These are phyloP conservation scores for Jaltomata sinuosa DNA, from an alignment of 257 asterid species.

Conservation along the genomic window DNA sequence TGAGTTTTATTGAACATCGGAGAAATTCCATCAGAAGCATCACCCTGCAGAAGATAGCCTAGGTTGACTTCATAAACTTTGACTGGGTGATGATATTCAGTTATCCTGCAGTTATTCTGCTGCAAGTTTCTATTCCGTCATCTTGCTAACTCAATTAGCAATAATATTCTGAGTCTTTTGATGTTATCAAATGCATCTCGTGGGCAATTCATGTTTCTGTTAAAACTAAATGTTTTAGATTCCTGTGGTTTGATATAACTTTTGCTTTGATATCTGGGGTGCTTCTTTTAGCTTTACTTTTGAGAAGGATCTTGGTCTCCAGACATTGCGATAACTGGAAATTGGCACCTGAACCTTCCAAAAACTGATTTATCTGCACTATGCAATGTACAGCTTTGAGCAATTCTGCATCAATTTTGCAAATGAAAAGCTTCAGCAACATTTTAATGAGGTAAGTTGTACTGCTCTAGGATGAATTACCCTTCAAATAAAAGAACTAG, in stretches of 20 bases:
- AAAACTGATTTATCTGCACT: conserved; percentile 2
- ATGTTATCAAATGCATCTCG: not conserved
- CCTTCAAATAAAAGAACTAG: not conserved
- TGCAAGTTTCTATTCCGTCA: not conserved
- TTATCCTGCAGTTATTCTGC: not conserved
- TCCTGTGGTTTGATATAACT: not conserved
- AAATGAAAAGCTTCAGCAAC: conserved; percentile 98
- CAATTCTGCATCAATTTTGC: conserved; percentile 99
- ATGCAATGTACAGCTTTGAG: conserved; percentile 63
- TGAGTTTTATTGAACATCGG: no score
- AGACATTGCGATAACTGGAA: not conserved
- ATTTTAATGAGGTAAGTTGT: conserved; percentile 82
- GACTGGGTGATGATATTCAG: not conserved
- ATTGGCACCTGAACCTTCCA: not conserved
- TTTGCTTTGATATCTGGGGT: not conserved
- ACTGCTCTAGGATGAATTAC: not conserved
- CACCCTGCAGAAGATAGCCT: not conserved
- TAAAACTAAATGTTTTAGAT: not conserved
- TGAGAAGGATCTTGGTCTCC: not conserved
- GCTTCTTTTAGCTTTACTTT: not conserved
- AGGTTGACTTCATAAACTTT: not conserved
- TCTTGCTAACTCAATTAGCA: not conserved
- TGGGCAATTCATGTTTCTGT: not conserved
- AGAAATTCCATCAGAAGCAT: not conserved
- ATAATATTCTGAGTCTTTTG: not conserved